These are phyloP conservation scores for Ogataea glucozyma DNA, from an alignment of 805 yeast species.

Conservation along the genomic window DNA sequence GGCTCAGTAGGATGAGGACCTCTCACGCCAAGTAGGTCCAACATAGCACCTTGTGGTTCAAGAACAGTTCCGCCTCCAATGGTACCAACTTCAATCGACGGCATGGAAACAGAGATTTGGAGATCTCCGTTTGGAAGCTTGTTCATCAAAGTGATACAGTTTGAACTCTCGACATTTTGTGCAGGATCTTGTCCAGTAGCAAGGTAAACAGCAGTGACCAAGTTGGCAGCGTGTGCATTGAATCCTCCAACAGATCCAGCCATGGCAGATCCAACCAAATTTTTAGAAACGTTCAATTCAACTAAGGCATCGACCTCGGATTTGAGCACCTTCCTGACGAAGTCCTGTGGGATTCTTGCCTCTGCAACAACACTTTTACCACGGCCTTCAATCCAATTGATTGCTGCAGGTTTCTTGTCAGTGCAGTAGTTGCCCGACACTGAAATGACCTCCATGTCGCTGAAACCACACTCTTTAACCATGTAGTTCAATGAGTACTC, in stretches of 20 bases:
- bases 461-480: constrained; percentile 88
- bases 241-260: constrained; percentile 98
- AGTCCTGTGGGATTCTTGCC: constrained; percentile 81
- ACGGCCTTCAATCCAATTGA: constrained; percentile 99
- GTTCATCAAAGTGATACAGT: constrained; percentile 95
- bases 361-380: constrained; percentile 98
- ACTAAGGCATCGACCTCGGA: constrained; percentile 92
- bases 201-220: constrained; percentile 89
- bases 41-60: constrained; percentile 96
- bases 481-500: constrained; percentile 81
- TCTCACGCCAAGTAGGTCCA: constrained; percentile 88
- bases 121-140: constrained; percentile 74
- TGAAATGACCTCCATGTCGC: constrained; percentile 89
- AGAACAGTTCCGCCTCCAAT: constrained; percentile 98
- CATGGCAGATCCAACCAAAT: constrained; percentile 95
- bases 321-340: constrained; percentile 80
- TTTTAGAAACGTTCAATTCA: constrained; percentile 84
- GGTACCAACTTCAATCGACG: constrained; percentile 97
- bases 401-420: constrained; percentile 96
- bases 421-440: constrained; percentile 97
- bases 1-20: constrained; percentile 95
- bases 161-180: constrained; percentile 95
- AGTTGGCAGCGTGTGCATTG: constrained; percentile 97
- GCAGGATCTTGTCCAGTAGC: constrained; percentile 99
- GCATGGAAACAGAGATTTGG: constrained; percentile 97